These are phyloP conservation scores for Neurospora sp. DNA, from an alignment of 495 filamentous ascomycete species.

Conservation along the genomic window DNA sequence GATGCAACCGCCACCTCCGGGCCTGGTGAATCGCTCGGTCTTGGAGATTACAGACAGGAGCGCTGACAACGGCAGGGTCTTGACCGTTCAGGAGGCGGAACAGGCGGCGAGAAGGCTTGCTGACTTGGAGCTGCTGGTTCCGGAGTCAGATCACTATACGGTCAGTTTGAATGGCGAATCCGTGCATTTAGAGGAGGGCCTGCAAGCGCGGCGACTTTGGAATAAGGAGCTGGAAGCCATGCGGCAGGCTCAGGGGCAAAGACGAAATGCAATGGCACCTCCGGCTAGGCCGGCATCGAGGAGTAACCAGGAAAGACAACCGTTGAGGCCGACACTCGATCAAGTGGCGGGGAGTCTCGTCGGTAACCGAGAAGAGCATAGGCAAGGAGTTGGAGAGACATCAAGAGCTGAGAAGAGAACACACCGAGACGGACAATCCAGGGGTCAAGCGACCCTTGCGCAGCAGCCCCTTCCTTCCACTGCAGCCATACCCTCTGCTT, in stretches of 20 bases:
- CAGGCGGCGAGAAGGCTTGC: background rate
- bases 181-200: background rate
- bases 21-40: background rate
- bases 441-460: background rate
- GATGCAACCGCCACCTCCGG: background rate
- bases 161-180: background rate
- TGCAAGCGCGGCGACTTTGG: background rate
- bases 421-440: background rate
- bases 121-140: background rate
- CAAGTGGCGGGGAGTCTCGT: background rate
- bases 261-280: background rate
- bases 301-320: background rate
- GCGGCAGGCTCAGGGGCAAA: background rate
- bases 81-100: background rate
- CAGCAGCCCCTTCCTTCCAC: background rate
- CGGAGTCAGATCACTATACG: background rate
- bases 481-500: background rate
- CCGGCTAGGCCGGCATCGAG: background rate
- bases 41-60: background rate
- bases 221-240: background rate
- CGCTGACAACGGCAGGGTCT: background rate
- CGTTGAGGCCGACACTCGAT: background rate
- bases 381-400: background rate
- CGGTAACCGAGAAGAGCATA: background rate
- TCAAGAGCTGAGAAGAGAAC: no score